A percentile compares a stretch with the other conserved stretches of the same genome.
phyloP scores from a whole-genome alignment of 73 alveolate genomes.

The Stentor roeselii region DNA sequence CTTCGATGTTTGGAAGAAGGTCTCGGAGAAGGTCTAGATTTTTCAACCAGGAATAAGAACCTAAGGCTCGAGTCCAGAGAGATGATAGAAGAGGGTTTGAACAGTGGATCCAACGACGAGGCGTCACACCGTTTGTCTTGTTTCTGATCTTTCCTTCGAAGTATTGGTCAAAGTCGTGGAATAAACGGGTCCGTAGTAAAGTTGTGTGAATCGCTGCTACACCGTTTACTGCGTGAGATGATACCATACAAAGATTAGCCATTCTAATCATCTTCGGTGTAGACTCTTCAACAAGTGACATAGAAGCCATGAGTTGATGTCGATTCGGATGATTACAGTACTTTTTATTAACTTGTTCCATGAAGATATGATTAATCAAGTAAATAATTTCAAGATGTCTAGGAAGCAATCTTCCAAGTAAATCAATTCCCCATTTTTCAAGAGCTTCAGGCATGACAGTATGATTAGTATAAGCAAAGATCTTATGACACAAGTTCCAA shows the following conservation, averaged over 20 bases:
- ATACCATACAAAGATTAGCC: slow-evolving; percentile 79
- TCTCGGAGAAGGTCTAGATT: not conserved
- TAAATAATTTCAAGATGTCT: slow-evolving; percentile 80
- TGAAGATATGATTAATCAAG: slow-evolving; percentile 60
- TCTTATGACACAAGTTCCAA: not conserved
- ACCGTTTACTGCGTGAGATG: slow-evolving; percentile 82
- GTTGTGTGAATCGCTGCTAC: slow-evolving; percentile 89
- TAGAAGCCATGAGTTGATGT: not conserved
- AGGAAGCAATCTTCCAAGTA: slow-evolving; percentile 77
- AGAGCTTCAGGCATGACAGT: slow-evolving; percentile 84
- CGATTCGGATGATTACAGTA: not conserved
- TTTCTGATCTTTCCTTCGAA: slow-evolving; percentile 65
- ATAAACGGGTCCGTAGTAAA: slow-evolving; percentile 53
- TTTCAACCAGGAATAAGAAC: slow-evolving; percentile 28
- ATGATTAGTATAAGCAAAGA: slow-evolving; percentile 76
- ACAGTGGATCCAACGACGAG: slow-evolving; percentile 98
- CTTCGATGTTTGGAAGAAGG: slow-evolving; percentile 27
- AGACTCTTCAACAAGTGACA: slow-evolving; percentile 57
- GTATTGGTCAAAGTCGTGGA: not conserved
- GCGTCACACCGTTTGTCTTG: slow-evolving; percentile 97
- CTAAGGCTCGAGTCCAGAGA: slow-evolving; percentile 86
- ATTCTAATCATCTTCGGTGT: slow-evolving; percentile 78
- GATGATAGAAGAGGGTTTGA: slow-evolving; percentile 90
- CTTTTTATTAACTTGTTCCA: slow-evolving; percentile 55
- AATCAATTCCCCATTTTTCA: slow-evolving; percentile 85